A percentile compares a stretch with the other conserved stretches of the same genome.
phyloP scores from a whole-genome alignment of 108 stramenopile genomes.

The Fistulifera solaris region DNA sequence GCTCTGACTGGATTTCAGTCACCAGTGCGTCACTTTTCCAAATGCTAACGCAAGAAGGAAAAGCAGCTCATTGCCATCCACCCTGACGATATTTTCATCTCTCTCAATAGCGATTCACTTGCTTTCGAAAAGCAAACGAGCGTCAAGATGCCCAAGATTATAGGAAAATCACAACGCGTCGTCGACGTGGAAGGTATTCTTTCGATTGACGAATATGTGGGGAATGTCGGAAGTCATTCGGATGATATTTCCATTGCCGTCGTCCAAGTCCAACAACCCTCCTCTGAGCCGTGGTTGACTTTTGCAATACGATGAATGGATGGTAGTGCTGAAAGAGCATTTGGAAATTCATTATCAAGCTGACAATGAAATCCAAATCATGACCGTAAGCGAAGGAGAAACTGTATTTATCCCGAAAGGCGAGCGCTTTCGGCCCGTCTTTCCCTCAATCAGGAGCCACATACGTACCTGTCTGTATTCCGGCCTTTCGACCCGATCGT shows the following conservation, averaged over 20 bases:
- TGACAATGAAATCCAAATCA: background rate
- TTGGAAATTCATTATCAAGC: constrained; percentile 25
- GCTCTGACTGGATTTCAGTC: no score
- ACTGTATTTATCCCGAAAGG: constrained; percentile 53
- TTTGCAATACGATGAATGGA: constrained; percentile 63
- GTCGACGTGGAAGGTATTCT: constrained; percentile 52
- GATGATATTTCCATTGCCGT: constrained; percentile 51
- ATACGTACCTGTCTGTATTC: constrained; percentile 70
- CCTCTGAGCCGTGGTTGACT: constrained; percentile 65
- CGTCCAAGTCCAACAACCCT: constrained; percentile 39
- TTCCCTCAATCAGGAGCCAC: constrained; percentile 41
- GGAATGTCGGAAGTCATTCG: constrained; percentile 47
- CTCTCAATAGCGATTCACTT: no score
- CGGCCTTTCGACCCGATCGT: constrained; percentile 64
- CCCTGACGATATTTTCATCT: no score
- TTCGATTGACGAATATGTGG: constrained; percentile 55
- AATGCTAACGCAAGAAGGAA: no score
- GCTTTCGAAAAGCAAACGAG: no score
- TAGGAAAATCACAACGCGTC: constrained; percentile 51
- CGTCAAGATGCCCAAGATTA: constrained; percentile 41
- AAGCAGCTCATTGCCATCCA: no score
- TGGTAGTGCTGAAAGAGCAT: constrained; percentile 40
- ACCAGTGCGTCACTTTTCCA: no score
- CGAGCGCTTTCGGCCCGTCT: constrained; percentile 54
- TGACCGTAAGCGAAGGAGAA: constrained; percentile 41